Base-by-base conservation (phyloP, 176 grass and related monocot species). In the Triticum monococcum region DNA sequence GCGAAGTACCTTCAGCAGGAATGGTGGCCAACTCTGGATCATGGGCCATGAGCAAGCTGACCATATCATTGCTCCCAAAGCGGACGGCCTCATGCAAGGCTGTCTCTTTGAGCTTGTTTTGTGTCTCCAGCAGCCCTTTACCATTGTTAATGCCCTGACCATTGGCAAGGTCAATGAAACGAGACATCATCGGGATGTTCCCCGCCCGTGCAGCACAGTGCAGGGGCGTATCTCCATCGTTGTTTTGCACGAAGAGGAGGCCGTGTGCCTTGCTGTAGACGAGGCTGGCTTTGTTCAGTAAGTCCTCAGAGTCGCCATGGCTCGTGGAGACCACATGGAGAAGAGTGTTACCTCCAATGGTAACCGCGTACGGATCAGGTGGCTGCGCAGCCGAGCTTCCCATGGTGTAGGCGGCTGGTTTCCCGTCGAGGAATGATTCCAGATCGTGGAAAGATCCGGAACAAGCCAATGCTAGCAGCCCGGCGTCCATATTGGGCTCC, bases 231-330 rank as follows among this genome's bases (percentile, higher is more conserved):
- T 84, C 71, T 1, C 83, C 59, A 0, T 2, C 3, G 0, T 1
- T 50, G 4, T 84, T 84, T 25, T 26, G 10, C 62, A 0, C 0
- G 11, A 1, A 2, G 6, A 48, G 70, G 8, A 77, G 38, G 0
- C 67, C 1, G 1, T 5, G 36, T 3, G n/a, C 24, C 17, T 3
- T 41, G 1, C 0, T 0, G 13, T 23, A 8, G 22, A 85, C 12
- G 8, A 37, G 0, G 0, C 0, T 1, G 0, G 60, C 72, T 20
- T 73, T 7, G 0, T 2, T 0, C 38, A 50, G 5, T 50, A 36
- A 84, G 18, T 76, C 2, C 0, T 11, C 0, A 16, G 46, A 50
- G 3, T 50, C 59, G 1, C 71, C 59, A 14, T 30, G 8, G n/a
- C 3, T 62, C 3, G 54, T 14, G 0, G 81, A 35, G 2, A 64